Conservation (phyloP, 2,329 filamentous ascomycete species). For the Ceratocystiopsis minuta region DNA sequence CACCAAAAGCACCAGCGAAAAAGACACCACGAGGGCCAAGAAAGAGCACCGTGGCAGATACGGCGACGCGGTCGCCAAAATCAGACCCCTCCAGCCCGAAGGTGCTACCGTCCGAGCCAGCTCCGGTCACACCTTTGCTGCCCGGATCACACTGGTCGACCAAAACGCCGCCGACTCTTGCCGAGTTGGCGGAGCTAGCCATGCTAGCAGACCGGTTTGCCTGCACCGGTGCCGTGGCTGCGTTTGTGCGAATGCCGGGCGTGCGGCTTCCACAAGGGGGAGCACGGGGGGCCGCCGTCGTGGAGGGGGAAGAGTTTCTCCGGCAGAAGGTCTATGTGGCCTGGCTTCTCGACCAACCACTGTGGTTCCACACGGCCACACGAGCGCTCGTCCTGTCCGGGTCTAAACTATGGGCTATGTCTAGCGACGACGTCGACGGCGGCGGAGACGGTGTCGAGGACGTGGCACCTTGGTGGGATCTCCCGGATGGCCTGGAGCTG, state of each 20-base stretch:
- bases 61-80: background rate
- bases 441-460: slow-evolving; percentile 14
- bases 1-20: background rate
- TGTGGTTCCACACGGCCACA: slow-evolving; percentile 42
- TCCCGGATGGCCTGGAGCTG: slow-evolving; percentile 48
- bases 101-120: too few relatives aligned
- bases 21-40: background rate
- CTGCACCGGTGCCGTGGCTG: slow-evolving; percentile 36
- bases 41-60: background rate
- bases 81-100: background rate
- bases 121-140: background rate
- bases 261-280: slow-evolving; percentile 27
- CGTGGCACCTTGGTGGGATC: slow-evolving; percentile 47
- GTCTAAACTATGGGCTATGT: slow-evolving; percentile 35
- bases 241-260: slow-evolving; percentile 31
- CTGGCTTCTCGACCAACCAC: slow-evolving; percentile 43
- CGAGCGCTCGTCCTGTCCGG: slow-evolving; percentile 49
- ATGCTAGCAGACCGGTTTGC: slow-evolving; percentile 60
- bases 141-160: slow-evolving; percentile 9
- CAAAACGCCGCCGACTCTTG: slow-evolving; percentile 31
- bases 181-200: slow-evolving; percentile 48
- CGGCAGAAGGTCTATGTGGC: slow-evolving; percentile 53
- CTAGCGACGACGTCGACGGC: slow-evolving; percentile 14
- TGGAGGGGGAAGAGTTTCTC: slow-evolving; percentile 37
- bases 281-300: too few relatives aligned